phyloP scores from a whole-genome alignment of 1,284 basidiomycete species.

The Exobasidium cylindrosporum region DNA sequence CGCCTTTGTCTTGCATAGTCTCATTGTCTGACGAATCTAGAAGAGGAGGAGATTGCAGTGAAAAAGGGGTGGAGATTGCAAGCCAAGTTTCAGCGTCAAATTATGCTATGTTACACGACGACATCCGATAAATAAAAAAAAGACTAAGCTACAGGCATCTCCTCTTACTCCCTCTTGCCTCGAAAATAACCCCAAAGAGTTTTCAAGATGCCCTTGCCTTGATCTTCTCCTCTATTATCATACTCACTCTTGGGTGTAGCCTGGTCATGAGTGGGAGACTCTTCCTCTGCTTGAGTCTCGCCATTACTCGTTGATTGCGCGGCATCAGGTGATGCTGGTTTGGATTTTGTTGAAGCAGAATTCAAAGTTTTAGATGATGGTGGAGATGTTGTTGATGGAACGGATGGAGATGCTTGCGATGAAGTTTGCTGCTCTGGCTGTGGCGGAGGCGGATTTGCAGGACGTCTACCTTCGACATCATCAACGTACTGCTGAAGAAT shows the following conservation, averaged over 20 bases:
- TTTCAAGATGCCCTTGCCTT: not conserved
- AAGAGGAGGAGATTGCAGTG: too few species aligned
- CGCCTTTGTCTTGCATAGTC: too few species aligned
- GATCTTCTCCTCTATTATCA: not conserved
- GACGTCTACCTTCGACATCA: slow-evolving; percentile 71
- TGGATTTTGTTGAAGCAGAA: not conserved
- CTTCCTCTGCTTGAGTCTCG: not conserved
- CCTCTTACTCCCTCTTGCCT: not conserved
- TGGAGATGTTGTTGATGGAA: not conserved
- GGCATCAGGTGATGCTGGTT: too few species aligned
- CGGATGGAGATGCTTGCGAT: not conserved
- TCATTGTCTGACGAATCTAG: too few species aligned
- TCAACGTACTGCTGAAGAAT: slow-evolving; percentile 88
- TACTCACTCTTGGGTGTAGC: not conserved
- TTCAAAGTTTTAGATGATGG: not conserved
- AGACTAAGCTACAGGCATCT: not conserved
- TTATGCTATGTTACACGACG: not conserved
- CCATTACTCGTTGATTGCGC: not conserved
- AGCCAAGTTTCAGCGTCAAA: not conserved
- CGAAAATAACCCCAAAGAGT: not conserved
- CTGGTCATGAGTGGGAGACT: not conserved
- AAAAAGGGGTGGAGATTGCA: not conserved
- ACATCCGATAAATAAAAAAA: too few species aligned
- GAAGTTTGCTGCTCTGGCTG: not conserved
- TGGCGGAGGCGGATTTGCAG: not conserved